A percentile compares a stretch with the other conserved stretches of the same genome.
phyloP scores from a whole-genome alignment of 2,329 filamentous ascomycete genomes.

The Xylaria hypoxylon region DNA sequence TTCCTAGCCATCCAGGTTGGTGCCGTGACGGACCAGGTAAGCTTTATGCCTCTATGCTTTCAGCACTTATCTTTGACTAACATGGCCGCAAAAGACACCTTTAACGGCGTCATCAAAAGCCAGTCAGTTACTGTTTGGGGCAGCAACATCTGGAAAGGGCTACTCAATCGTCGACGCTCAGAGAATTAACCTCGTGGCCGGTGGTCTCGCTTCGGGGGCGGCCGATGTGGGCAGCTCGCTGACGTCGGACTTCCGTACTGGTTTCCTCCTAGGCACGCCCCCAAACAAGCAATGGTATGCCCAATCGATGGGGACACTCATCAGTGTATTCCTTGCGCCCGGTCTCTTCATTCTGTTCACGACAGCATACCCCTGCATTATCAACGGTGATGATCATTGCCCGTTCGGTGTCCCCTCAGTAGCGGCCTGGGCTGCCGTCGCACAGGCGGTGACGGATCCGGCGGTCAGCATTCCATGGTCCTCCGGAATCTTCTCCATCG shows the following conservation, averaged over 20 bases:
- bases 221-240: conserved; percentile 66
- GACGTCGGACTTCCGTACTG: conserved; percentile 73
- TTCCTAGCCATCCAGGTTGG: conserved; percentile 71
- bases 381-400: conserved; percentile 62
- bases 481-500: conserved; percentile 68
- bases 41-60: too few species aligned
- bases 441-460: conserved; percentile 69
- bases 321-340: conserved; percentile 74
- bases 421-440: conserved; percentile 73
- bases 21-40: conserved; percentile 70
- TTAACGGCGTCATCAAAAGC: conserved; percentile 76
- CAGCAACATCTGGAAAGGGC: conserved; percentile 67
- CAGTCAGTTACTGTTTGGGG: conserved; percentile 75
- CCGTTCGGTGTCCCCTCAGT: conserved; percentile 73
- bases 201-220: conserved; percentile 66
- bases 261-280: conserved; percentile 73
- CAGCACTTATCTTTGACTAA: too few species aligned
- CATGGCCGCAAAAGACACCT: too few species aligned
- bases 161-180: conserved; percentile 65
- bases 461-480: conserved; percentile 65
- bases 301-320: conserved; percentile 70
- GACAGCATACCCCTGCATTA: conserved; percentile 75
- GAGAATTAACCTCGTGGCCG: conserved; percentile 73
- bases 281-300: conserved; percentile 75
- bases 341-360: conserved; percentile 76